phyloP scores from a whole-genome alignment of 495 filamentous ascomycete species.

The Clavariopsis aquatica region DNA sequence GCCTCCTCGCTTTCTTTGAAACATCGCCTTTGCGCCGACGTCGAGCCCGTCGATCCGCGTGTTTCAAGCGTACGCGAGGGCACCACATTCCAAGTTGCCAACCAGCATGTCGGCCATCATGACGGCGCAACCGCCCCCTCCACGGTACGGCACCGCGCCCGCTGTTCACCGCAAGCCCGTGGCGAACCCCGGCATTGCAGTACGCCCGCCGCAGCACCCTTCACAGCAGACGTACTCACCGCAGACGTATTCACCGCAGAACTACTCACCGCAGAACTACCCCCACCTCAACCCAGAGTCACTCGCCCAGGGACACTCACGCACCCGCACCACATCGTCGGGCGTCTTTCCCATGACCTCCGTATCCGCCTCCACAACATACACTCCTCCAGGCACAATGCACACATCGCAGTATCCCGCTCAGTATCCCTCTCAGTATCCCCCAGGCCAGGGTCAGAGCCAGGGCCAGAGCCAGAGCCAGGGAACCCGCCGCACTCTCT shows the following conservation, averaged over 20 bases:
- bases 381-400: conserved; percentile 28
- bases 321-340: conserved; percentile 40
- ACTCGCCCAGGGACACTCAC: conserved; percentile 24
- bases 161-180: conserved; percentile 28
- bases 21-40: conserved; percentile 1
- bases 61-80: conserved; percentile 6
- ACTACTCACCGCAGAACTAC: conserved; percentile 7
- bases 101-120: conserved; percentile 24
- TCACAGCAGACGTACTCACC: conserved; percentile 10
- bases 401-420: conserved; percentile 31
- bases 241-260: too few species aligned
- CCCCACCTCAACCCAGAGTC: conserved; percentile 16
- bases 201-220: conserved; percentile 12
- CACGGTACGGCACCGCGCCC: conserved; percentile 14
- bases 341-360: conserved; percentile 32
- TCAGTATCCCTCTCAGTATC: conserved; percentile 32
- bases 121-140: conserved; percentile 16
- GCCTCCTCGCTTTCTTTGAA: conserved; percentile 17
- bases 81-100: not conserved
- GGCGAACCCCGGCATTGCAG: conserved; percentile 15
- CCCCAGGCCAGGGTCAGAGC: conserved; percentile 10
- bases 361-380: conserved; percentile 11
- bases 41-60: conserved; percentile 20
- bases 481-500: conserved; percentile 46
- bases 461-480: conserved; percentile 8